Evolutionary conservation across 208 protist species (phyloP), one percentile per base, ranked within the genome.

Genomic region (Acanthamoeba rhysodes): DNA sequence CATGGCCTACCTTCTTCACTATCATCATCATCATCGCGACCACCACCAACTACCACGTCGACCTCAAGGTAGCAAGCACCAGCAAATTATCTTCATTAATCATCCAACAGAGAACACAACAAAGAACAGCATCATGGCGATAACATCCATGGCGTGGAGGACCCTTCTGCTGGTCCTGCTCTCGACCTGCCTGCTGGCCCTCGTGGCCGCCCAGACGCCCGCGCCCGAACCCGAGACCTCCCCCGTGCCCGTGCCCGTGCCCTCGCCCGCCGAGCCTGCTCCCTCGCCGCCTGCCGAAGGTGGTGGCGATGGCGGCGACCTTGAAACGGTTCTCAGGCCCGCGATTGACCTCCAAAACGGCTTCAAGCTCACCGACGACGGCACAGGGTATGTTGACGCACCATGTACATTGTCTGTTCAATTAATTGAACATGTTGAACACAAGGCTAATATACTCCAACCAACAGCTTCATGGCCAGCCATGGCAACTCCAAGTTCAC

Each of bases 361-460:
- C 64, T 93, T 93, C 87, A 50, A 32, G 27, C 32, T 70, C 87
- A 57, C 55, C 55, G 27, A 78, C 12, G 87, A 78, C 37, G 87
- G 64, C 32, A 93, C 55, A 5, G 87, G 87, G 55, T 59, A 59
- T 14, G 12, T 50, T 2, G 20, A n/a, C n/a, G n/a, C n/a, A n/a
- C n/a, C n/a, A n/a, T n/a, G n/a, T n/a, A n/a, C n/a, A n/a, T n/a
- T n/a, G n/a, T n/a, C n/a, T n/a, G n/a, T n/a, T n/a, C n/a, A n/a
- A n/a, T n/a, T n/a, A n/a, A n/a, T n/a, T n/a, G n/a, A 41, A 41
- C 37, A 41, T 41, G 37, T 41, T 41, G 37, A 41, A 41, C 37
- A 1, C 1, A 41, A 34, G n/a, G 24, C 20, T 29, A 29, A 14
- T 59, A 0, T 32, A 53, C 50, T 12, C 5, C 82, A 34, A 37